Base-by-base conservation (phyloP, 257 asterid species). In the Misopates orontium region DNA sequence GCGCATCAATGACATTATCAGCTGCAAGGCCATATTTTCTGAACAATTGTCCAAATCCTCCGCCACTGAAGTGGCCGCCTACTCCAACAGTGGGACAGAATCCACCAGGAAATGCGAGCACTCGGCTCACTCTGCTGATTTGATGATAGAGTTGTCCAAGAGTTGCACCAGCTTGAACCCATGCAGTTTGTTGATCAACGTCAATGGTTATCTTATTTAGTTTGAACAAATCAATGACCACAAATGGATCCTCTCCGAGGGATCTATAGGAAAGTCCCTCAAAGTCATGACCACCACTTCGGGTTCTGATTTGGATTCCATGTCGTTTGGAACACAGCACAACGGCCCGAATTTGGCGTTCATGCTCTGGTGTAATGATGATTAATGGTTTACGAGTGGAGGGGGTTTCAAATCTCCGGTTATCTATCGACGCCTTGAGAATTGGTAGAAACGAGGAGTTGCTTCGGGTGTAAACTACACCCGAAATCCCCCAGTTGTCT, bases 41-140 rank as follows among this genome's bases (percentile, higher is more conserved):
- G 3, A 48, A n/a, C 53, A 48, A 14, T 9, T 48, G n/a, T 17
- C 53, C 53, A 16, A 48, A 48, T 15, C 53, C 53, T 48, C 53
- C 53, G 11, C 53, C 53, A 15, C 53, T 48, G 14, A 48, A 48
- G 53, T 48, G 53, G 20, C 53, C 53, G n/a, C 53, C 53, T 14
- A 48, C 53, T 4, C 53, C 53, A 8, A 48, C 53, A 48, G 18
- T 48, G 17, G 53, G 53, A 19, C 53, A 48, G 5, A 14, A 14
- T 19, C 53, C 53, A 14, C 20, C 53, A 5, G 53, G 53, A 19
- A 48, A 48, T 1, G 20, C 53, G 6, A 48, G 53, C n/a, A 16
- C 19, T 9, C 14, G 11, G 18, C 53, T 48, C 14, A 14, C 53
- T 19, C 3, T 48, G 19, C 20, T 19, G 18, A 48, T 48, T 8